phyloP scores from a whole-genome alignment of 2,329 filamentous ascomycete genomes.

The Cercospora brassicicola region DNA sequence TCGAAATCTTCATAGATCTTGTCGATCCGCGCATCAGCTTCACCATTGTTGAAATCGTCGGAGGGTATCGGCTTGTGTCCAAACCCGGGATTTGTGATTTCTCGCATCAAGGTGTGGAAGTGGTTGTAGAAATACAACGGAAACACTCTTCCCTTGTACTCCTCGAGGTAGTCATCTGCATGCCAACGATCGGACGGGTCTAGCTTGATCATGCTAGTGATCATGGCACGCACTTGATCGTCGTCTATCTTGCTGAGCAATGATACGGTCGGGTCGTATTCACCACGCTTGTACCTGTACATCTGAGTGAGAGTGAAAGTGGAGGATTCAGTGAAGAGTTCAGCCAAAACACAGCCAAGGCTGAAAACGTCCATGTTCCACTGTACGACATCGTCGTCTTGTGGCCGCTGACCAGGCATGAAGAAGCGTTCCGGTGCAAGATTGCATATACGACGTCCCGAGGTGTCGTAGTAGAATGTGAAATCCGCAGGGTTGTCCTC shows the following conservation, averaged over 20 bases:
- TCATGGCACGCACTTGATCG: constrained; percentile 79
- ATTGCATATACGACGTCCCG: constrained; percentile 88
- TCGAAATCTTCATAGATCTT: constrained; percentile 93
- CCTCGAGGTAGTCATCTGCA: constrained; percentile 88
- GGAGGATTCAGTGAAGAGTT: constrained; percentile 89
- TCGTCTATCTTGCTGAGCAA: constrained; percentile 86
- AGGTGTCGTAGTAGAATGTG: constrained; percentile 96
- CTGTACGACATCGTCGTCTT: constrained; percentile 40
- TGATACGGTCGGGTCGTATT: constrained; percentile 82
- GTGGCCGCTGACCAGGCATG: constrained; percentile 62
- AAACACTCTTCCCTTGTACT: constrained; percentile 89
- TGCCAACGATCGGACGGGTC: constrained; percentile 90
- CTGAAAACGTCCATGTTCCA: constrained; percentile 99
- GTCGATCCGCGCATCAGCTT: constrained; percentile 91
- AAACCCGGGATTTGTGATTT: constrained; percentile 86
- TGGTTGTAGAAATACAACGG: constrained; percentile 97
- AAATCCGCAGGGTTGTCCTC: constrained; percentile 98
- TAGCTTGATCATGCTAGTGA: constrained; percentile 93
- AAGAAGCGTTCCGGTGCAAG: constrained; percentile 91
- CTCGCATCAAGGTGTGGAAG: constrained; percentile 94
- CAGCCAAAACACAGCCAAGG: constrained; percentile 92
- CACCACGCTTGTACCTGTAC: constrained; percentile 87
- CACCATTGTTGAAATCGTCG: constrained; percentile 69
- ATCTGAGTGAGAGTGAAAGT: constrained; percentile 98
- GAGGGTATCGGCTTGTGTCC: constrained; percentile 71